Conservation (phyloP, 441 rosid species). For the Erodium moschatum region DNA sequence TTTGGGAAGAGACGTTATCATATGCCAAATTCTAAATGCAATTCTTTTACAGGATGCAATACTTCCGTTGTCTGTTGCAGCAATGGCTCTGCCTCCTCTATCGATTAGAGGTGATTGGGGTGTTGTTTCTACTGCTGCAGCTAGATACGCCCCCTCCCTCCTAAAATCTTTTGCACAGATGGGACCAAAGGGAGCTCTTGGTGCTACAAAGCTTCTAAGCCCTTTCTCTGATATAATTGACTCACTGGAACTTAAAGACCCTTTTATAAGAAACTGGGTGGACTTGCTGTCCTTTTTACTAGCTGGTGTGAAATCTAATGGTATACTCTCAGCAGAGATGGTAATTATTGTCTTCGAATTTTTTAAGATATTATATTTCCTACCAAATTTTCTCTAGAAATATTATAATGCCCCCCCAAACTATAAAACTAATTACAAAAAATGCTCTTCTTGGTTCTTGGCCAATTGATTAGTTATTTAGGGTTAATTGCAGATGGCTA, state of each 20-base stretch:
- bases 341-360: slow-evolving; percentile 36
- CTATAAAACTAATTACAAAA: not conserved
- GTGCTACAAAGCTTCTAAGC: slow-evolving; percentile 75
- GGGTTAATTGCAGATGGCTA: no score
- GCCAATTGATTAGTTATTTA: not conserved
- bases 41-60: slow-evolving; percentile 60
- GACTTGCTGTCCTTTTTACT: slow-evolving; percentile 89
- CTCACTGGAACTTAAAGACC: slow-evolving; percentile 65
- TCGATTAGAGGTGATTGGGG: slow-evolving; percentile 82
- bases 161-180: slow-evolving; percentile 63
- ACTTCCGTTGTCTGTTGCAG: slow-evolving; percentile 82
- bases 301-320: slow-evolving; percentile 92
- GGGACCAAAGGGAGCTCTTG: slow-evolving; percentile 84
- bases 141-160: slow-evolving; percentile 80
- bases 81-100: slow-evolving; percentile 87
- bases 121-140: slow-evolving; percentile 75
- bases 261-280: slow-evolving; percentile 81
- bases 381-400: not conserved
- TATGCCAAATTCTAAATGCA: slow-evolving; percentile 16
- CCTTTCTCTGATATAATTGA: slow-evolving; percentile 79
- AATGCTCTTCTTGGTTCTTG: not conserved
- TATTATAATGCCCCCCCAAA: not conserved
- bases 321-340: slow-evolving; percentile 98
- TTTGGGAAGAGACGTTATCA: not conserved
- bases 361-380: slow-evolving; percentile 1